Base-by-base conservation (phyloP, 2,329 filamentous ascomycete genomes). In the Beauveria australis region DNA sequence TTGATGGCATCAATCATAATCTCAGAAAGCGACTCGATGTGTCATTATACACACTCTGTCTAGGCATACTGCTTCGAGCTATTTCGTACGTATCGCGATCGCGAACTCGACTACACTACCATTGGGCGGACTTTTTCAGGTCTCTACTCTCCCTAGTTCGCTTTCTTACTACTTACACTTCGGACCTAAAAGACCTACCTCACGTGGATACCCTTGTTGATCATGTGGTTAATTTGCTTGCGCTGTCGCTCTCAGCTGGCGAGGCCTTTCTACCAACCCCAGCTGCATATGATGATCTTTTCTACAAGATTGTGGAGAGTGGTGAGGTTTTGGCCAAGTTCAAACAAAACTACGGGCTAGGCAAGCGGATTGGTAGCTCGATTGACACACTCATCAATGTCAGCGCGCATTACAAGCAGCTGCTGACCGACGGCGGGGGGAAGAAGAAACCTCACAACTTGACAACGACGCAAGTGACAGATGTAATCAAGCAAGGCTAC, bases 231-330 rank as follows among this genome's bases (percentile, higher is more conserved):
- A 92, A 94, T 69, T 78, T 97, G 6, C 79, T 97, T 44, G 91
- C 91, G 1, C 82, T 97, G 44, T 89, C 91, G 2, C 80, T 99
- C 8, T 94, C 90, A 1, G 85, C 86, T 2, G 94, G 94, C 7
- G 94, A 97, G 72, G 87, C 89, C 2, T 97, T 99, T 74, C 81
- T 99, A 8, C 94, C 93, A 0, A 90, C 89, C 33, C 87, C 92
- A 0, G 84, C 89, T 19, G 87, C 91, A 1, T 97, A 97, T 73
- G 94, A 99, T 68, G 94, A 99, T 69, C 80, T 99, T 0, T 97
- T 99, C 76, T 99, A 99, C 83, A 99, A 99, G 75, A 83, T 97
- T 2, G 92, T 97, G 28, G 94, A 99, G 74, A 89, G 88, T 2
- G 91, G 92, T 12, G 91, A 96, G 53, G 82, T 91, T 14, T 81